Conservation (phyloP, 176 grass and related monocot species). For the Tillandsia fasciculata region DNA sequence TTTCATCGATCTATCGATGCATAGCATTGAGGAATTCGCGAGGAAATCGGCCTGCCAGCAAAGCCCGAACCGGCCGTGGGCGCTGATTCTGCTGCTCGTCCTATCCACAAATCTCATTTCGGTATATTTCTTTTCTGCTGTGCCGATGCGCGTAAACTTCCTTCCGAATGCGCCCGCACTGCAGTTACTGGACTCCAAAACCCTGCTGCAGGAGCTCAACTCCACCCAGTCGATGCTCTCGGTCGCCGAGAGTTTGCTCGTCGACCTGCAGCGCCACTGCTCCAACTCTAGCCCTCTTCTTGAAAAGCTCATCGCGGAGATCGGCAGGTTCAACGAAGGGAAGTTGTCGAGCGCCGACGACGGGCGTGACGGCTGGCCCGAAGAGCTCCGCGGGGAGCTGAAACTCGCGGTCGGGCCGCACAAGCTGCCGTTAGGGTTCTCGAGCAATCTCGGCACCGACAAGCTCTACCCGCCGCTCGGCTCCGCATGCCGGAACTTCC, state of each 20-base stretch:
- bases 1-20: too few species aligned
- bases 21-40: not conserved
- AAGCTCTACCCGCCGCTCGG: constrained; percentile 27
- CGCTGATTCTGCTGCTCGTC: constrained; percentile 50
- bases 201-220: constrained; percentile 53
- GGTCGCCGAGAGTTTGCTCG: constrained; percentile 18
- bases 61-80: constrained; percentile 9
- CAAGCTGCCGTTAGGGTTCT: constrained; percentile 37
- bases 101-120: constrained; percentile 63
- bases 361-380: constrained; percentile 15
- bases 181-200: constrained; percentile 62
- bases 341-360: not conserved
- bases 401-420: constrained; percentile 38
- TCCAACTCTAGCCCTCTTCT: constrained; percentile 47
- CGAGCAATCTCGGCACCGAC: constrained; percentile 28
- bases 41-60: not conserved
- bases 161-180: constrained; percentile 43
- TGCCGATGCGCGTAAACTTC: constrained; percentile 23
- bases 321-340: constrained; percentile 44
- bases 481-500: constrained; percentile 17
- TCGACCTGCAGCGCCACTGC: constrained; percentile 9
- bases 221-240: constrained; percentile 39
- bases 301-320: constrained; percentile 48
- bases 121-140: constrained; percentile 66
- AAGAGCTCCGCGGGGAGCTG: constrained; percentile 21